Percentiles rank a stretch among this genome's conserved stretches.
These are phyloP conservation scores for Tothia fuscella DNA, from an alignment of 2,329 filamentous ascomycete genomes.

Conservation along the genomic window DNA sequence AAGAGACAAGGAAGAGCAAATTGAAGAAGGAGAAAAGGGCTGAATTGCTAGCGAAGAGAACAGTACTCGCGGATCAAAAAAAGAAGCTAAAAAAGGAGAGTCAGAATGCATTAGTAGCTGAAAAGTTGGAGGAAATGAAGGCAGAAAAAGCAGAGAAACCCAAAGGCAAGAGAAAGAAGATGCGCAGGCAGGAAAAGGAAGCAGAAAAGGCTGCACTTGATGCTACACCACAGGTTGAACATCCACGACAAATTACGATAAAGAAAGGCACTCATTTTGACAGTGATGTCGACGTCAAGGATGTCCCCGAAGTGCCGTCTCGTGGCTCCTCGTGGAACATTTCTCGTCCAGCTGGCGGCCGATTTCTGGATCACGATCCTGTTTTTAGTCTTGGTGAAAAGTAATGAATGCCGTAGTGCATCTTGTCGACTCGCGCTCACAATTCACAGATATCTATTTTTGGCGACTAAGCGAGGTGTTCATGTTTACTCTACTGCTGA, in stretches of 20 bases:
- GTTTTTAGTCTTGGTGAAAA: constrained; percentile 46
- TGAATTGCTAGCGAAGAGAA: constrained; percentile 16
- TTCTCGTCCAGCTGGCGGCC: constrained; percentile 41
- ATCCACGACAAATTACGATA: no score
- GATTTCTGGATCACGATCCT: constrained; percentile 44
- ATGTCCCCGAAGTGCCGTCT: no score
- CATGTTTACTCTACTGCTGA: constrained; percentile 72
- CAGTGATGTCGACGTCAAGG: no score
- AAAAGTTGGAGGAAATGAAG: no score
- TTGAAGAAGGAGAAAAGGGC: constrained; percentile 11
- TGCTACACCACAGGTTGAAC: background rate
- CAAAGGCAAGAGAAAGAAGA: no score
- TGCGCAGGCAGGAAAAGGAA: background rate
- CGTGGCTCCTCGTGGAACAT: no score
- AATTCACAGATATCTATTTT: constrained; percentile 52
- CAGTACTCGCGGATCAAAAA: background rate
- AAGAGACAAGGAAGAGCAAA: constrained; percentile 8
- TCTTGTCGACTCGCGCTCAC: constrained; percentile 13
- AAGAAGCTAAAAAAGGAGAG: no score
- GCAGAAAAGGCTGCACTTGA: background rate
- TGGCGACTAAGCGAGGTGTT: constrained; percentile 62
- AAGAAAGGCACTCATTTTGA: no score
- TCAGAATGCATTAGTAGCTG: background rate
- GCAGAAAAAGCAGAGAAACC: no score
- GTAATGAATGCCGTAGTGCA: constrained; percentile 28